Percentiles rank a stretch among this genome's conserved stretches.
Conservation (phyloP, 2,329 filamentous ascomycete genomes). For the Coniochaeta hoffmannii region DNA sequence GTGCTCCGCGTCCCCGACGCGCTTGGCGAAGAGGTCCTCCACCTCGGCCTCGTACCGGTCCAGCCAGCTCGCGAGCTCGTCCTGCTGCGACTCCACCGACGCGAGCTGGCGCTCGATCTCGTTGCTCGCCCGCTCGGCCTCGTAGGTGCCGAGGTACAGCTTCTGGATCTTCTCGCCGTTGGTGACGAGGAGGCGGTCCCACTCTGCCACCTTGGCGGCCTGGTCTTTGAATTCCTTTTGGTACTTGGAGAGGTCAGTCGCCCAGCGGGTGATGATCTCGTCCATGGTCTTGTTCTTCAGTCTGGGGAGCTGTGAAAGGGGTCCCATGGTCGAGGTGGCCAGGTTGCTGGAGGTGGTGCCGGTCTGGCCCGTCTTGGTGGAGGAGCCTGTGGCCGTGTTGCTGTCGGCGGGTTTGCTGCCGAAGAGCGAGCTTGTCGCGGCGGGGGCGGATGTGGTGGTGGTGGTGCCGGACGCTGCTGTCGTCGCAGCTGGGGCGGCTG, state of each 20-base stretch:
- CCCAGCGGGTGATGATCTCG: constrained; percentile 96
- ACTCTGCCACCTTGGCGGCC: constrained; percentile 76
- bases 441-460: constrained; percentile 5
- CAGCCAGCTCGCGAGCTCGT: constrained; percentile 80
- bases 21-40: constrained; percentile 76
- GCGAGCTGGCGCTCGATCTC: constrained; percentile 91
- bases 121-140: constrained; percentile 84
- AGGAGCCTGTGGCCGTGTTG: not conserved
- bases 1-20: constrained; percentile 67
- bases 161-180: constrained; percentile 95
- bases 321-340: constrained; percentile 70
- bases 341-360: constrained; percentile 28
- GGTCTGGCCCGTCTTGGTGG: constrained; percentile 4
- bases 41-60: constrained; percentile 90
- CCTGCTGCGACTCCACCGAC: constrained; percentile 85
- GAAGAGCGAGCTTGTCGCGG: constrained; percentile 5
- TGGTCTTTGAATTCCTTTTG: constrained; percentile 94
- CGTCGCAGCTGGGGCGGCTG: not conserved
- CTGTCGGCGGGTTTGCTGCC: constrained; percentile 2
- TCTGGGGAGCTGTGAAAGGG: constrained; percentile 76
- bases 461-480: constrained; percentile 6
- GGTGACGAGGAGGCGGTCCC: constrained; percentile 88
- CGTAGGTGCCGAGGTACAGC: constrained; percentile 83
- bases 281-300: constrained; percentile 99
- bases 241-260: constrained; percentile 88